Percentiles rank a stretch among this genome's conserved stretches.
Evolutionary conservation across 257 asterid genomes (phyloP).

Genomic region (Scutellaria galericulata): DNA sequence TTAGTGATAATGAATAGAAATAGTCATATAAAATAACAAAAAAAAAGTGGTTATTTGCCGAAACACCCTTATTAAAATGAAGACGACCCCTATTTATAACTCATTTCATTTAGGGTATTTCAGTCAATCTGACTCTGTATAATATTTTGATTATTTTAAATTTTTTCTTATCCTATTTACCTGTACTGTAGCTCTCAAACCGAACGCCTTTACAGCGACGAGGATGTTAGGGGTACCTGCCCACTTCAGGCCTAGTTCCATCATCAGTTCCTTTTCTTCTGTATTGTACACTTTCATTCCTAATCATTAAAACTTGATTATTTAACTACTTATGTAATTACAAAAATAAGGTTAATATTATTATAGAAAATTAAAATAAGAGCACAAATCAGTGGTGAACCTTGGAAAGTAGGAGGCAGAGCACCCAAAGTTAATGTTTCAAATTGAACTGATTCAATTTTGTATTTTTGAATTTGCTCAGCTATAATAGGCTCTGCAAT

Average conservation of each 20-base stretch:
- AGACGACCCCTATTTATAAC: too few relatives aligned
- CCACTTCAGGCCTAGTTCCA: conserved; percentile 85
- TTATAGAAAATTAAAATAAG: not conserved
- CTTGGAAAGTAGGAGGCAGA: conserved; percentile 90
- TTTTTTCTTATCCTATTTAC: conserved; percentile 34
- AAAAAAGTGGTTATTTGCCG: too few relatives aligned
- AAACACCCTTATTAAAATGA: too few relatives aligned
- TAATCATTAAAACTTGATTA: conserved; percentile 21
- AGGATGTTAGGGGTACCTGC: conserved; percentile 79
- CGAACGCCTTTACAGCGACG: conserved; percentile 78
- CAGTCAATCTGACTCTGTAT: too few relatives aligned
- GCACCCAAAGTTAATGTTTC: conserved; percentile 70
- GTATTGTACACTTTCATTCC: conserved; percentile 89
- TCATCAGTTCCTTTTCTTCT: conserved; percentile 83
- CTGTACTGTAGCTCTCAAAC: conserved; percentile 81
- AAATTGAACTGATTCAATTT: conserved; percentile 75
- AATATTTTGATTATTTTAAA: not conserved
- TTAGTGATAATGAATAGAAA: not conserved
- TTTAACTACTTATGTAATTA: too few relatives aligned
- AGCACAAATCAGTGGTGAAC: conserved; percentile 34
- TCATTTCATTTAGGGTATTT: too few relatives aligned
- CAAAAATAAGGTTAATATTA: not conserved
- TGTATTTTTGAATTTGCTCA: conserved; percentile 81
- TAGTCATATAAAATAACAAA: too few relatives aligned
- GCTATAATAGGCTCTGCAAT: conserved; percentile 82